Conservation (phyloP, 176 grass and related monocot genomes). For the Thalia dealbata region DNA sequence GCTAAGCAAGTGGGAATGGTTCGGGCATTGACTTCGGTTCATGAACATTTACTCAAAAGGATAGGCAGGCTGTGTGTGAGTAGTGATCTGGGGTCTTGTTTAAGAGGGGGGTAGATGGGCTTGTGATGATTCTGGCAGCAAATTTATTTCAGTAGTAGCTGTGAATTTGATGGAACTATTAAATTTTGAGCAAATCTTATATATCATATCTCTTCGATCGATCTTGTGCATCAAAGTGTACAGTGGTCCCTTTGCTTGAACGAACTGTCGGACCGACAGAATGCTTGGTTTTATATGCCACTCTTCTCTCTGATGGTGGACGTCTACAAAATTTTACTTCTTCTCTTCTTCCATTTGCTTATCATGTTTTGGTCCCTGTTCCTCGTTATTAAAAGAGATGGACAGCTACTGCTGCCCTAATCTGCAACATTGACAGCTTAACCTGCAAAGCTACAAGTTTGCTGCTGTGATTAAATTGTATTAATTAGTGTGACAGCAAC, state of each 20-base stretch:
- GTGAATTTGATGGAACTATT: background rate
- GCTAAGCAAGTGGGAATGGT: slow-evolving; percentile 6
- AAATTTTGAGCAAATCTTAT: background rate
- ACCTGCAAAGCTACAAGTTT: background rate
- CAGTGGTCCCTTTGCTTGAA: background rate
- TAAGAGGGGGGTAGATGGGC: background rate
- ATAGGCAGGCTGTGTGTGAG: slow-evolving; percentile 3
- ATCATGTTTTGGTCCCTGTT: no score
- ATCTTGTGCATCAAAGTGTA: background rate
- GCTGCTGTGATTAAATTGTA: no score
- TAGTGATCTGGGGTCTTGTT: background rate
- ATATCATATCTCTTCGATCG: no score
- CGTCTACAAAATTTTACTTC: no score
- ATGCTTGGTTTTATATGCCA: background rate
- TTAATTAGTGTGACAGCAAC: no score
- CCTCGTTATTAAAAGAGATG: no score
- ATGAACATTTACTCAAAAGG: background rate
- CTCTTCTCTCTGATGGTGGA: background rate
- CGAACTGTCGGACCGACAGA: background rate
- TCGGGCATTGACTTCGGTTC: slow-evolving; percentile 22
- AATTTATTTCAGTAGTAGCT: background rate
- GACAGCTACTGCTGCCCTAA: background rate
- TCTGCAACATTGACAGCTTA: background rate
- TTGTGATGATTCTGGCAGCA: background rate
- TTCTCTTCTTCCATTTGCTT: no score